Percentiles rank a stretch among this genome's conserved stretches.
Conservation (phyloP, 805 yeast species). For the Lipomyces yamanashiensis region DNA sequence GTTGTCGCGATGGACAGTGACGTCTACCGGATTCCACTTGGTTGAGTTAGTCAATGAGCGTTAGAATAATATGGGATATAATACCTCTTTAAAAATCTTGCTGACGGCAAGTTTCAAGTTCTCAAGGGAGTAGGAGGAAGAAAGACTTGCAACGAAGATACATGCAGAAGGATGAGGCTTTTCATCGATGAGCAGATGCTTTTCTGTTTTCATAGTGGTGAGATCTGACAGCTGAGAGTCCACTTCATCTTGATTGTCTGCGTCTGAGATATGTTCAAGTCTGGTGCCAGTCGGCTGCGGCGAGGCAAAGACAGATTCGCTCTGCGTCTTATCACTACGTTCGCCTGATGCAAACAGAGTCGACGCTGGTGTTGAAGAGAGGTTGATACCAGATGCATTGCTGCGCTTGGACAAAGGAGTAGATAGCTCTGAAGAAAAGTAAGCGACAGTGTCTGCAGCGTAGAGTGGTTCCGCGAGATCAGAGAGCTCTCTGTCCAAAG, state of each 20-base stretch:
- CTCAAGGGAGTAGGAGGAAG: slow-evolving; percentile 32
- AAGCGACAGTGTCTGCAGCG: neutral
- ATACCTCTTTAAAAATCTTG: slow-evolving; percentile 24
- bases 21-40: slow-evolving; percentile 36
- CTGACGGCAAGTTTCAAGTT: slow-evolving; percentile 26
- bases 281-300: neutral
- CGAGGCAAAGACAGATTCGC: neutral
- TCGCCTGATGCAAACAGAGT: neutral
- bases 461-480: neutral
- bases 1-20: slow-evolving; percentile 36
- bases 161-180: slow-evolving; percentile 37
- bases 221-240: neutral
- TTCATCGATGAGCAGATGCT: slow-evolving; percentile 6
- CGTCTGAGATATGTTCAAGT: neutral
- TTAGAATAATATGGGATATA: neutral
- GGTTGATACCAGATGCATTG: neutral
- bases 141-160: slow-evolving; percentile 34
- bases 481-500: neutral
- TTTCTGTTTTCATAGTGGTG: slow-evolving; percentile 3
- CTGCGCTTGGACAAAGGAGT: slow-evolving; percentile 26
- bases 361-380: neutral
- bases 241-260: neutral
- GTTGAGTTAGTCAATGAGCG: neutral
- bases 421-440: slow-evolving; percentile 19
- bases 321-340: neutral